A percentile compares a stretch with the other conserved stretches of the same genome.
Evolutionary conservation across 306 rosid species (phyloP).

Genomic region (Quercus aquifolioides): DNA sequence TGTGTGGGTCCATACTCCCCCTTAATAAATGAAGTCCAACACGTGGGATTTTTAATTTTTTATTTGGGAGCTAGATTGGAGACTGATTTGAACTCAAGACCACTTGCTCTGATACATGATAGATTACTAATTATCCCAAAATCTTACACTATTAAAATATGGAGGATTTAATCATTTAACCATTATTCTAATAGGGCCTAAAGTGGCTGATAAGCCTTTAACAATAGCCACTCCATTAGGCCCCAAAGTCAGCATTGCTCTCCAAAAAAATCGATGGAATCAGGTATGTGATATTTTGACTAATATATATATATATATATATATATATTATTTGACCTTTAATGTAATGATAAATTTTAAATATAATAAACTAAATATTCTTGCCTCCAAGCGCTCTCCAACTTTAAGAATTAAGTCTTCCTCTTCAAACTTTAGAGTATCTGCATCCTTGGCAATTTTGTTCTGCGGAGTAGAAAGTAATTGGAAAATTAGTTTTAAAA

Average conservation of each 20-base stretch:
- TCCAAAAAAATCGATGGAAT: neutral
- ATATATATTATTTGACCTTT: neutral
- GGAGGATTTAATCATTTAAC: no score
- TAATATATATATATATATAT: neutral
- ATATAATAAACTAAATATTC: slow-evolving; percentile 19
- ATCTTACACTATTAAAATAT: no score
- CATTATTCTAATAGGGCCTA: no score
- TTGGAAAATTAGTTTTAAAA: neutral
- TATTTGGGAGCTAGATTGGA: no score
- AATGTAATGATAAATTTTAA: neutral
- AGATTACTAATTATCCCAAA: no score
- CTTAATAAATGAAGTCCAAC: no score
- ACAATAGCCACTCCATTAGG: slow-evolving; percentile 18
- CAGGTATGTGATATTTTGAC: neutral
- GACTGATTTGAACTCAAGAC: no score
- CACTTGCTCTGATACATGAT: no score
- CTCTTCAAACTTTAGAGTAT: slow-evolving; percentile 57
- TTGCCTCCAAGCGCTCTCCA: slow-evolving; percentile 89
- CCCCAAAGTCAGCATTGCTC: slow-evolving; percentile 15
- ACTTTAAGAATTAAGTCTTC: slow-evolving; percentile 90
- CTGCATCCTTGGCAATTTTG: slow-evolving; percentile 73
- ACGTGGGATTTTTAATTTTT: no score
- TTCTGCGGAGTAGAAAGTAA: slow-evolving; percentile 45
- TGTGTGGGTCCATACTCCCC: no score
- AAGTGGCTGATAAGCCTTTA: slow-evolving; percentile 4